Conservation (phyloP, 306 rosid species). For the Elaeagnus macrophylla region DNA sequence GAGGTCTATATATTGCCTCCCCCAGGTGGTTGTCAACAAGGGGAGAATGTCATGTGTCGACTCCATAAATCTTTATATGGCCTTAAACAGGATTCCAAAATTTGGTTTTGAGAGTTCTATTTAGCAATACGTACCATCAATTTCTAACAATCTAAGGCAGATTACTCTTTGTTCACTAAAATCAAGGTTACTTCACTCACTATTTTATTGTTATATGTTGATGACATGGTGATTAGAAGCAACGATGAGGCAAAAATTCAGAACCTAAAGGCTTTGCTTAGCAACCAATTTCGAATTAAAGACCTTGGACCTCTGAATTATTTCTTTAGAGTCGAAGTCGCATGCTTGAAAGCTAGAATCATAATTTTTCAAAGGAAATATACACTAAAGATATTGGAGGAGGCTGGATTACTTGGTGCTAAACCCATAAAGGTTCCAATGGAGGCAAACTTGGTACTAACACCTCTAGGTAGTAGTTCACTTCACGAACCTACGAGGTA, state of each 20-base stretch:
- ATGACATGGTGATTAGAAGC: neutral
- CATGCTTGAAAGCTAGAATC: too few species aligned
- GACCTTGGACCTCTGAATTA: too few species aligned
- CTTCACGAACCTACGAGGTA: neutral
- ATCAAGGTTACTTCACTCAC: neutral
- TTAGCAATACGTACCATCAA: neutral
- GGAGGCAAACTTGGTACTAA: neutral
- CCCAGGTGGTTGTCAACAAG: neutral
- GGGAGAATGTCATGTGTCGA: neutral
- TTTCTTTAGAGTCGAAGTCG: too few species aligned
- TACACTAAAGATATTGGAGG: slow-evolving; percentile 3
- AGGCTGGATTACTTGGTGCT: too few species aligned
- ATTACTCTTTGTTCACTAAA: slow-evolving; percentile 1
- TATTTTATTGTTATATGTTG: neutral
- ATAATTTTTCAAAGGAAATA: slow-evolving; percentile 5
- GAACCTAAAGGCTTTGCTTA: neutral
- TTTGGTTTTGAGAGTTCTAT: slow-evolving; percentile 2
- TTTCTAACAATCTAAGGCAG: neutral
- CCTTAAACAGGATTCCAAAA: neutral
- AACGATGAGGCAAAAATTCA: neutral
- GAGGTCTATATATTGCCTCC: too few species aligned
- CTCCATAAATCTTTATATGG: slow-evolving; percentile 3
- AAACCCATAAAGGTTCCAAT: neutral
- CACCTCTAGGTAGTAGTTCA: neutral
- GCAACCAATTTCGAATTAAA: neutral